A percentile compares a stretch with the other conserved stretches of the same genome.
Evolutionary conservation across 768 basidiomycete species (phyloP).

Genomic region (Phanerochaete sordida): DNA sequence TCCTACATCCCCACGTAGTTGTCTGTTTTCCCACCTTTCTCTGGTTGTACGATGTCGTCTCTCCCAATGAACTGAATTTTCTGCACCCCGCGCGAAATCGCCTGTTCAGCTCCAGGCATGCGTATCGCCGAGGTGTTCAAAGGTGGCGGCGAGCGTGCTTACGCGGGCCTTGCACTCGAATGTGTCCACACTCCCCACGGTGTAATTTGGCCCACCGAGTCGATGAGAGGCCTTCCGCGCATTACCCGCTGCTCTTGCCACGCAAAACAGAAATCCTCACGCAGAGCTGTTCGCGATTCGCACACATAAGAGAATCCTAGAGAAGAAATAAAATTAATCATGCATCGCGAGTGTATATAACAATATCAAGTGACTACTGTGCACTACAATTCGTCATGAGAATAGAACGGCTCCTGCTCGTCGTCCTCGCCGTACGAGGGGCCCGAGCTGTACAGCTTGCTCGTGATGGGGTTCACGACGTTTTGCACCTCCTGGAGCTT

Average conservation of each 20-base stretch:
- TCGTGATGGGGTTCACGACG: conserved; percentile 80
- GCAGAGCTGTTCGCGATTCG: too few species aligned
- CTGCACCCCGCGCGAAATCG: too few species aligned
- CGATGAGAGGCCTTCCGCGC: too few species aligned
- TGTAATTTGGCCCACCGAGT: too few species aligned
- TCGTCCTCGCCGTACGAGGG: conserved; percentile 37
- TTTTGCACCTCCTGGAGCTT: conserved; percentile 71
- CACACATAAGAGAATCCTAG: too few species aligned
- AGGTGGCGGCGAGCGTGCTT: too few species aligned
- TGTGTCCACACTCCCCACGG: too few species aligned
- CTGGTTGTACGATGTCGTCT: background rate
- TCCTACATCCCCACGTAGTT: background rate
- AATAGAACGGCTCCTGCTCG: conserved; percentile 35
- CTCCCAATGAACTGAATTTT: background rate
- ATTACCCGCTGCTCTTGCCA: too few species aligned
- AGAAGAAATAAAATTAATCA: conserved; percentile 7
- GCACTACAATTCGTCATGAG: conserved; percentile 53
- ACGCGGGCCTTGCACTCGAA: too few species aligned
- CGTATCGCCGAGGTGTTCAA: too few species aligned
- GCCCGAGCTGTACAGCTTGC: conserved; percentile 64
- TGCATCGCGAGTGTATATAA: conserved; percentile 2
- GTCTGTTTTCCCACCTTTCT: background rate
- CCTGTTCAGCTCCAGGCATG: too few species aligned
- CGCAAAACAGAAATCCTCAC: background rate
- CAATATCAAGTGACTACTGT: conserved; percentile 9